phyloP scores from a whole-genome alignment of 192 early-diverging fungal species.

The Coemansia sp. region DNA sequence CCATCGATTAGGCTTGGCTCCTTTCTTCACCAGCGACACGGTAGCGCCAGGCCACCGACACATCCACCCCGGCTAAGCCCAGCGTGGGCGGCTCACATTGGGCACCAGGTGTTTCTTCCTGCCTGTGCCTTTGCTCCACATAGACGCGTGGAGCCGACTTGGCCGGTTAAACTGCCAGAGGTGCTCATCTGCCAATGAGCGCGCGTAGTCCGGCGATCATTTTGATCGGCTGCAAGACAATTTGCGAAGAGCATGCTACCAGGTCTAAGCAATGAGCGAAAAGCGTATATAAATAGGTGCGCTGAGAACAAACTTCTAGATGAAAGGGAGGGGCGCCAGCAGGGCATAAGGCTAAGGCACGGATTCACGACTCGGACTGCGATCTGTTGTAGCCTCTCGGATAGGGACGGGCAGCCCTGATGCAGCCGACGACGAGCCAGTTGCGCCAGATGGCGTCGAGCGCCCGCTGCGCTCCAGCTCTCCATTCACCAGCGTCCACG shows the following conservation, averaged over 20 bases:
- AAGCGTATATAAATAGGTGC: too few species aligned
- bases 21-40: background rate
- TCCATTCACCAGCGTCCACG: constrained; percentile 28
- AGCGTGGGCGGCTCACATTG: too few species aligned
- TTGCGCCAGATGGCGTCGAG: constrained; percentile 19
- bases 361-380: background rate
- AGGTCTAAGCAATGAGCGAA: too few species aligned
- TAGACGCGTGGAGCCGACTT: too few species aligned
- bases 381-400: constrained; percentile 53
- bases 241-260: too few species aligned
- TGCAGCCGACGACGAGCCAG: constrained; percentile 16
- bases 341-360: too few species aligned
- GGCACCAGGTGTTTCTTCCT: too few species aligned
- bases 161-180: background rate
- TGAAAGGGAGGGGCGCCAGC: too few species aligned
- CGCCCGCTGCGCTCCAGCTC: constrained; percentile 53
- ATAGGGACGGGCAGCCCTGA: constrained; percentile 69
- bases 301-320: background rate
- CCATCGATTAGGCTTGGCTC: too few species aligned
- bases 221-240: constrained; percentile 3
- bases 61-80: background rate
- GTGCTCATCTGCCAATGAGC: background rate
- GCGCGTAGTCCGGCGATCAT: background rate
- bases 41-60: background rate
- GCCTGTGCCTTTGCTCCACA: background rate